These are phyloP conservation scores for Colletotrichum sublineola DNA, from an alignment of 2,329 filamentous ascomycete species.

Conservation along the genomic window DNA sequence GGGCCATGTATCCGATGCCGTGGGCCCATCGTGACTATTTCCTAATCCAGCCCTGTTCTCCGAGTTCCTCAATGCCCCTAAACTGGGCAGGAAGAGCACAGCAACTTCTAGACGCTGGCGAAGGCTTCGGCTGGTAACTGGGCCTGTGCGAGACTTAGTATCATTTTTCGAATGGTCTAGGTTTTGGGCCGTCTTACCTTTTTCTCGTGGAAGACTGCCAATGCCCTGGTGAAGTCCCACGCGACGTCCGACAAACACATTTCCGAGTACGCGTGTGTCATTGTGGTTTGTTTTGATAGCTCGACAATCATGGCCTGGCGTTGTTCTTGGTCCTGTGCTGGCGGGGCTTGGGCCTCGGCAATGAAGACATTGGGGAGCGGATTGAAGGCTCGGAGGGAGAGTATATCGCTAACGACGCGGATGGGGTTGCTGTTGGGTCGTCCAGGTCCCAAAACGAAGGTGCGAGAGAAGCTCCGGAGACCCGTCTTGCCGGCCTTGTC, in stretches of 20 bases:
- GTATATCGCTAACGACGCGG: conserved; percentile 83
- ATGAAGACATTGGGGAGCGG: conserved; percentile 61
- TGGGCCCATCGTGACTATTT: conserved; percentile 26
- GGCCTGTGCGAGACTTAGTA: conserved; percentile 48
- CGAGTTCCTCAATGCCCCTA: conserved; percentile 12
- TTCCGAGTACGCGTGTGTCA: conserved; percentile 83
- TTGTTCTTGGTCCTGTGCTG: conserved; percentile 60
- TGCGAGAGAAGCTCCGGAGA: conserved; percentile 85
- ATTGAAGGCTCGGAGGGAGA: conserved; percentile 77
- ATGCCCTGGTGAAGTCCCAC: conserved; percentile 84
- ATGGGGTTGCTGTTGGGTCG: conserved; percentile 73
- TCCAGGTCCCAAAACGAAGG: conserved; percentile 83
- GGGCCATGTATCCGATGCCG: conserved; percentile 28
- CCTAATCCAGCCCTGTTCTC: conserved; percentile 31
- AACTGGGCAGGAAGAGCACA: conserved; percentile 38
- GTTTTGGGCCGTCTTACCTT: conserved; percentile 67
- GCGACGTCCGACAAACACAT: conserved; percentile 84
- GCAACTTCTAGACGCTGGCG: conserved; percentile 40
- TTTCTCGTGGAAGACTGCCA: conserved; percentile 80
- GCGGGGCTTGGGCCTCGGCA: conserved; percentile 44
- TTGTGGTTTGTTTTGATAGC: conserved; percentile 81
- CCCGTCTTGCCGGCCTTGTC: conserved; percentile 69
- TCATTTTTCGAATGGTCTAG: conserved; percentile 9
- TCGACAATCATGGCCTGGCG: conserved; percentile 78
- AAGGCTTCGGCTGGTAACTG: conserved; percentile 66